Evolutionary conservation across 192 early-diverging fungal genomes (phyloP).

Genomic region (Paraglomus brasilianum): DNA sequence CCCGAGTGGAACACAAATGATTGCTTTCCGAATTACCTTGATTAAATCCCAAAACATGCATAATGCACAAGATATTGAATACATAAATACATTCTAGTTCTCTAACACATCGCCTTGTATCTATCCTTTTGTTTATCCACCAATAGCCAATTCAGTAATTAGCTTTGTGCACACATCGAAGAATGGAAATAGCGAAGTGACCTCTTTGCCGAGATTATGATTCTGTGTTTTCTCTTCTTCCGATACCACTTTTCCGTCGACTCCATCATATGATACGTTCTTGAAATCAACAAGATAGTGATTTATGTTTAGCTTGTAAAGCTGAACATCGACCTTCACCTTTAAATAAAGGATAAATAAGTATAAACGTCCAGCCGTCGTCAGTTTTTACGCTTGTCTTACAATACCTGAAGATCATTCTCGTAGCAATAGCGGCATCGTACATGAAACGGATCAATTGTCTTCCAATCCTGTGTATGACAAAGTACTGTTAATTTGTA

Average conservation of each 20-base stretch:
- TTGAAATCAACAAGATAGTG: constrained; percentile 98
- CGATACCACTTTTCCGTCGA: constrained; percentile 28
- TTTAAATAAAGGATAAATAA: constrained; percentile 29
- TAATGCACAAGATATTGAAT: constrained; percentile 25
- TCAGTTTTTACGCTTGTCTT: background rate
- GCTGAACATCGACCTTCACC: constrained; percentile 93
- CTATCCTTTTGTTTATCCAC: constrained; percentile 34
- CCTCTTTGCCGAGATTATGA: constrained; percentile 45
- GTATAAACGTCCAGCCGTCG: too few relatives aligned
- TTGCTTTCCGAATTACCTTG: constrained; percentile 11
- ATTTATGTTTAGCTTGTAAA: constrained; percentile 88
- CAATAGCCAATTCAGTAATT: constrained; percentile 93
- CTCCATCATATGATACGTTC: constrained; percentile 57
- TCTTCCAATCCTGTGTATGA: constrained; percentile 74
- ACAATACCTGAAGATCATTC: constrained; percentile 27
- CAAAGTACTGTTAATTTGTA: too few relatives aligned
- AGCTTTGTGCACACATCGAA: constrained; percentile 93
- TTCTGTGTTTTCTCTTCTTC: constrained; percentile 34
- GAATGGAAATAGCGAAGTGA: constrained; percentile 79
- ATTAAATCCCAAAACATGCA: background rate
- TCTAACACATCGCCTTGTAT: background rate
- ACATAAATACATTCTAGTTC: constrained; percentile 16
- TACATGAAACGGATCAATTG: constrained; percentile 85
- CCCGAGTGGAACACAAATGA: constrained; percentile 18
- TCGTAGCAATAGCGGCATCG: constrained; percentile 67